Conservation (phyloP, 805 yeast genomes). For the Kazachstania bromeliacearum region DNA sequence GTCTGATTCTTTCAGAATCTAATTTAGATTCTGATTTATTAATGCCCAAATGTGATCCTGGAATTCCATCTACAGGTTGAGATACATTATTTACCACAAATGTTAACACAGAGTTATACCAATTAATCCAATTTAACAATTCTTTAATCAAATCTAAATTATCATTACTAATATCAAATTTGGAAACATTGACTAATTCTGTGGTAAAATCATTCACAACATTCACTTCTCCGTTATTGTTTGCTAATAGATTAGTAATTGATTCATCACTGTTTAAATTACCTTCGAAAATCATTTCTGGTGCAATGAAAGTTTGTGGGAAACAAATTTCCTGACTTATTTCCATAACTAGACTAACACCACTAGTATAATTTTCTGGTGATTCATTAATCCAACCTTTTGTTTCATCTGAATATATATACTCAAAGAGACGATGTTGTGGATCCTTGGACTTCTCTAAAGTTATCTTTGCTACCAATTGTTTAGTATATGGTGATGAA, state of each 20-base stretch:
- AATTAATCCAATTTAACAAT: slow-evolving; percentile 24
- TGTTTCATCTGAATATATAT: slow-evolving; percentile 13
- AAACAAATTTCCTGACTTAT: slow-evolving; percentile 15
- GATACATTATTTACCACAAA: slow-evolving; percentile 1
- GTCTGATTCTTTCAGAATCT: neutral
- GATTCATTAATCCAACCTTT: slow-evolving; percentile 25
- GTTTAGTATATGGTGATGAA: slow-evolving; percentile 2
- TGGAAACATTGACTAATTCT: slow-evolving; percentile 14
- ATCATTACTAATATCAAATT: slow-evolving; percentile 26
- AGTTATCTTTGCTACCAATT: slow-evolving; percentile 17
- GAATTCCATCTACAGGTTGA: too few relatives aligned
- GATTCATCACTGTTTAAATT: slow-evolving; percentile 7
- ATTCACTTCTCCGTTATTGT: slow-evolving; percentile 3
- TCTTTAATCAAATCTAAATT: slow-evolving; percentile 21
- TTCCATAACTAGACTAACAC: slow-evolving; percentile 23
- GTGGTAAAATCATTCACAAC: slow-evolving; percentile 26
- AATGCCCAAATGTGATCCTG: neutral
- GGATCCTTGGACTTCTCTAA: slow-evolving; percentile 19
- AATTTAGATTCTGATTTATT: too few relatives aligned
- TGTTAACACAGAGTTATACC: slow-evolving; percentile 19
- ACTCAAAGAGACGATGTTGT: slow-evolving; percentile 23
- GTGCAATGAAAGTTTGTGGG: slow-evolving; percentile 9
- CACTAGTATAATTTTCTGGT: slow-evolving; percentile 19
- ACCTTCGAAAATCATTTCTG: slow-evolving; percentile 1
- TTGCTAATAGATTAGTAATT: slow-evolving; percentile 25